A percentile compares a stretch with the other conserved stretches of the same genome.
phyloP scores from a whole-genome alignment of 139 green algal species.

The Klebsormidium nitens region DNA sequence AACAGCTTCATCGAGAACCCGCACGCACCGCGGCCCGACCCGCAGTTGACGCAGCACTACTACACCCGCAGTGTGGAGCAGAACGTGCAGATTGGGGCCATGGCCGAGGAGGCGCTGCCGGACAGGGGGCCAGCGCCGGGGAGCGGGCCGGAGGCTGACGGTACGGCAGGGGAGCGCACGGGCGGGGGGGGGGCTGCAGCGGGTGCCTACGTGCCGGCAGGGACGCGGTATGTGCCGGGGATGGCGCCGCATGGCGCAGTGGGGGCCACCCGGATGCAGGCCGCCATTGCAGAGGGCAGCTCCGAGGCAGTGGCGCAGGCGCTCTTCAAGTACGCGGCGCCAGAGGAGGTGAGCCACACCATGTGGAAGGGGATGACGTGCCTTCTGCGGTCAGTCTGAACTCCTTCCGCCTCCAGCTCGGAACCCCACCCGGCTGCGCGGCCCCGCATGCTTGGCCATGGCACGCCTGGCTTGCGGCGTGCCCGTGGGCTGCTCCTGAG shows the following conservation, averaged over 20 bases:
- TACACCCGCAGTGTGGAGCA: constrained; percentile 18
- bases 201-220: not conserved
- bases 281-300: constrained; percentile 18
- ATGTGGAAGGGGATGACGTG: no score
- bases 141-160: not conserved
- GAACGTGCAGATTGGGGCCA: constrained; percentile 28
- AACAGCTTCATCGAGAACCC: constrained; percentile 56
- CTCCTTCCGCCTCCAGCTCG: no score
- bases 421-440: no score
- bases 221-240: not conserved
- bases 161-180: not conserved
- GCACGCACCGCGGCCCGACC: constrained; percentile 12
- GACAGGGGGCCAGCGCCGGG: not conserved
- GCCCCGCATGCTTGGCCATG: no score
- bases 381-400: no score
- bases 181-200: not conserved
- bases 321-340: constrained; percentile 38
- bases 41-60: not conserved
- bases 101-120: not conserved
- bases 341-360: constrained; percentile 29
- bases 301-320: constrained; percentile 8
- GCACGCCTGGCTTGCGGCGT: no score
- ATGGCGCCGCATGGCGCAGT: constrained; percentile 12
- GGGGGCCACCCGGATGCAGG: not conserved
- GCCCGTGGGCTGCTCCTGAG: not conserved